Evolutionary conservation across 257 asterid genomes (phyloP).

Genomic region (Ilex aquifolium): DNA sequence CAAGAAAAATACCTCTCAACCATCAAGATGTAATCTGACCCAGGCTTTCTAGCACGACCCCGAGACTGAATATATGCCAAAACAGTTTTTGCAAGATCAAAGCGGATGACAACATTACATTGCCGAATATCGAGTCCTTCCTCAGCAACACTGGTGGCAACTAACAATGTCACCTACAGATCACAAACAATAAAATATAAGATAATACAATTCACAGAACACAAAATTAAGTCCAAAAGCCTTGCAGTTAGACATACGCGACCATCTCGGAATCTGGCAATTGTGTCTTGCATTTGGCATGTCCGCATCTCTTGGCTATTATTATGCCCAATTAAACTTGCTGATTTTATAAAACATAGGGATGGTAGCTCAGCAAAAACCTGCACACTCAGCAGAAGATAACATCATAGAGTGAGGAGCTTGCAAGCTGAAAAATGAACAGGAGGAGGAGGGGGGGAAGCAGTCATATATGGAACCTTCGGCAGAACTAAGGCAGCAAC

Average conservation of each 20-base stretch:
- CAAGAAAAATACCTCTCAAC: constrained; percentile 74
- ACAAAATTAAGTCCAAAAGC: constrained; percentile 6
- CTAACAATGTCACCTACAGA: constrained; percentile 84
- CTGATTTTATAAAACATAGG: constrained; percentile 77
- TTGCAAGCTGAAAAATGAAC: constrained; percentile 9
- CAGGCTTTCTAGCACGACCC: constrained; percentile 99
- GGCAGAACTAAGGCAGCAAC: constrained; percentile 98
- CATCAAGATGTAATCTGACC: constrained; percentile 98
- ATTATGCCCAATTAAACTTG: constrained; percentile 94
- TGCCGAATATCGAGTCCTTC: constrained; percentile 99
- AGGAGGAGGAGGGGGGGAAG: constrained; percentile 8
- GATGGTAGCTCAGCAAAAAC: constrained; percentile 94
- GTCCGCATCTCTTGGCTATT: constrained; percentile 98
- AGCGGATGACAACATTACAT: constrained; percentile 98
- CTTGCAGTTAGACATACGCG: constrained; percentile 60
- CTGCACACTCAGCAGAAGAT: constrained; percentile 35
- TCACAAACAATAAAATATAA: constrained; percentile 18
- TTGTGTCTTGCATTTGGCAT: constrained; percentile 94
- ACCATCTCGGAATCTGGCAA: constrained; percentile 92
- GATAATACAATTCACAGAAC: constrained; percentile 7
- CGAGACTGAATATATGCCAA: constrained; percentile 98
- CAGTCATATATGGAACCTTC: constrained; percentile 43
- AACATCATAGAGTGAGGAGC: constrained; percentile 16
- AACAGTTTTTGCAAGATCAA: constrained; percentile 99
- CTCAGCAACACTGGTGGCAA: constrained; percentile 99